A percentile compares a stretch with the other conserved stretches of the same genome.
Conservation (phyloP, 208 protist species). For the Acanthamoeba pearcei region DNA sequence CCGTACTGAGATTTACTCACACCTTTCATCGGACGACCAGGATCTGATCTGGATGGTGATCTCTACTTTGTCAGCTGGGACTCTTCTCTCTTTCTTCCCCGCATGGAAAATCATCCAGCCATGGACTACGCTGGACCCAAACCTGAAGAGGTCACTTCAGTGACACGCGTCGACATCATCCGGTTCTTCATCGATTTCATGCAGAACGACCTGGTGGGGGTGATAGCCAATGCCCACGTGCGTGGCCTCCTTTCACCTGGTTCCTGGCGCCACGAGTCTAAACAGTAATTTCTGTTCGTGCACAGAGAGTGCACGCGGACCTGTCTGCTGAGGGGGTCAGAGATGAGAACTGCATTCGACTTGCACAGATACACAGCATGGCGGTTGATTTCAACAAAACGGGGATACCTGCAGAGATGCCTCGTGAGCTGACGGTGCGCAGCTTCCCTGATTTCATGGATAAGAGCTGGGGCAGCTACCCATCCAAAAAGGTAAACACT, state of each 20-base stretch:
- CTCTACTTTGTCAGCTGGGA: constrained; percentile 13
- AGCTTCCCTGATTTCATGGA: not conserved
- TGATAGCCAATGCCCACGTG: not conserved
- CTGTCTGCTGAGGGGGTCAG: not conserved
- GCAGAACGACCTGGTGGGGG: not conserved
- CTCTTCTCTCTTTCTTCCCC: not conserved
- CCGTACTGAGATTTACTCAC: not conserved
- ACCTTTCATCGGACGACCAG: not conserved
- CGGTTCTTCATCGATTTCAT: not conserved
- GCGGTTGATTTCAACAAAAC: not conserved
- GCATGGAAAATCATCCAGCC: not conserved
- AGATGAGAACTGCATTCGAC: not conserved
- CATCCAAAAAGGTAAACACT: not conserved
- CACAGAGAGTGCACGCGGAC: not conserved
- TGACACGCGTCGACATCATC: not conserved
- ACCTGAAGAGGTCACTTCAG: not conserved
- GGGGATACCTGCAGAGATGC: not conserved
- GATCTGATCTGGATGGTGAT: not conserved
- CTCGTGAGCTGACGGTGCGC: not conserved
- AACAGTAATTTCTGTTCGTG: not conserved
- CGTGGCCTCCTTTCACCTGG: not conserved
- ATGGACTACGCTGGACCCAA: not conserved
- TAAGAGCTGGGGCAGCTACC: not conserved
- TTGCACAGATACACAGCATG: not conserved
- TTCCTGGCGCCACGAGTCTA: not conserved